Evolutionary conservation across 768 basidiomycete species (phyloP), one percentile per base, ranked within the genome.

Genomic region (Boletus insuetus): DNA sequence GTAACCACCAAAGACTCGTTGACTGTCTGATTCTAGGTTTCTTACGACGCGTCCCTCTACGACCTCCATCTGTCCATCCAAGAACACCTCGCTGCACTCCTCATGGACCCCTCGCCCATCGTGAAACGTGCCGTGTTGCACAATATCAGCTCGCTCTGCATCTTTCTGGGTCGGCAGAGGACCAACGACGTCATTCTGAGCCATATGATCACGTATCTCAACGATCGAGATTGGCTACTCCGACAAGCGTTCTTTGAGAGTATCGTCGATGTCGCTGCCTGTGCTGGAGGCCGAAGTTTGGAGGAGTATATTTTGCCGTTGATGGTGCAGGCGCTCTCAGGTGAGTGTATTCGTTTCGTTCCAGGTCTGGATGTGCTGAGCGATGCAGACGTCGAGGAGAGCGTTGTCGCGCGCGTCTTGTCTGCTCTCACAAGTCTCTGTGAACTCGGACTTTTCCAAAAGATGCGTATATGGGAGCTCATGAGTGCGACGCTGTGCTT

Each of bases 231-330:
- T 68, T 98, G 97, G 96, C 73, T 89, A 16, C 73, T 98, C 49
- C 82, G 97, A 3, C 84, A 86, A 64, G 91, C 91, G 0, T 99
- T 98, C 71, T 97, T 98, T 64, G 94, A 96, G 67, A 90, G 90
- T 56, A 93, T 97, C 29, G 92, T 98, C 19, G 94, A 93, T 57
- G 94, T 99, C 1, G 95, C 95, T 6, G 91, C 90, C 0, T 96
- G 92, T 73, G 92, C 95, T 4, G 95, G 95, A 1, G 88, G 90
- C 31, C 77, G 87, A 54, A 95, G 92, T 60, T 67, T 98, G 62
- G 97, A 98, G 66, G 94, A 98, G 63, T 98, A 98, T 63, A 96
- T 98, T 49, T 68, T 97, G n/a, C 97, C 97, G 0, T 71, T 99
- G 55, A 94, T 98, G 92, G 83, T 94, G 5, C 95, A 98, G 63